Conservation (phyloP, 1,284 basidiomycete genomes). For the Meira miltonrushii region DNA sequence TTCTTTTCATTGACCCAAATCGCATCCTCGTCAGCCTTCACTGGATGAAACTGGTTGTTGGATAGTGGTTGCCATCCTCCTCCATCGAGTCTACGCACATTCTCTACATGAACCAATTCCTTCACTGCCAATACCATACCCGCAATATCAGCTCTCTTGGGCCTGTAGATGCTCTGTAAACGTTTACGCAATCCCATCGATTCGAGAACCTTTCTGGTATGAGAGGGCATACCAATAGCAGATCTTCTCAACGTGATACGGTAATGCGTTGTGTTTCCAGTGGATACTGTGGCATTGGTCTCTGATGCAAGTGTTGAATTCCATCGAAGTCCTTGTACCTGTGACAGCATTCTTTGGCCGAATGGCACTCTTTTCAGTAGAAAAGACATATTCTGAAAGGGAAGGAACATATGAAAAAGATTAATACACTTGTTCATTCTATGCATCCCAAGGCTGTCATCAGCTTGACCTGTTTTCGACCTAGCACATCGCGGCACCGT, state of each 20-base stretch:
- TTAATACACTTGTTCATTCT: too few relatives aligned
- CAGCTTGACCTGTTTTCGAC: too few relatives aligned
- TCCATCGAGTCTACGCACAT: constrained; percentile 57
- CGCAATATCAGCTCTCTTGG: constrained; percentile 66
- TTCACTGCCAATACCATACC: constrained; percentile 77
- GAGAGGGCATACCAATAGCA: constrained; percentile 69
- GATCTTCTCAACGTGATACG: constrained; percentile 78
- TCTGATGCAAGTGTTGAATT: background rate
- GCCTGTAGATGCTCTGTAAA: constrained; percentile 74
- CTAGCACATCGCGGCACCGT: too few relatives aligned
- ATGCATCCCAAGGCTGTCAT: too few relatives aligned
- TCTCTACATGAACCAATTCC: constrained; percentile 78
- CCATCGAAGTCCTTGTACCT: too few relatives aligned
- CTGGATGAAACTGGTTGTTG: background rate
- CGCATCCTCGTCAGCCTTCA: constrained; percentile 25
- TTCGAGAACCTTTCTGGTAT: constrained; percentile 67
- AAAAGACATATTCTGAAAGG: too few relatives aligned
- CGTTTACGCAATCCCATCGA: constrained; percentile 73
- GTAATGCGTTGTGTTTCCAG: constrained; percentile 62
- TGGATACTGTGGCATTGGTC: background rate
- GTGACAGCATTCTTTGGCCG: too few relatives aligned
- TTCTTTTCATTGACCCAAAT: constrained; percentile 47
- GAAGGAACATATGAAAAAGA: too few relatives aligned
- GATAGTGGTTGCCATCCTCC: background rate
- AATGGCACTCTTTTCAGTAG: too few relatives aligned